phyloP scores from a whole-genome alignment of 1,284 basidiomycete genomes.

The Heterobasidion annosum region DNA sequence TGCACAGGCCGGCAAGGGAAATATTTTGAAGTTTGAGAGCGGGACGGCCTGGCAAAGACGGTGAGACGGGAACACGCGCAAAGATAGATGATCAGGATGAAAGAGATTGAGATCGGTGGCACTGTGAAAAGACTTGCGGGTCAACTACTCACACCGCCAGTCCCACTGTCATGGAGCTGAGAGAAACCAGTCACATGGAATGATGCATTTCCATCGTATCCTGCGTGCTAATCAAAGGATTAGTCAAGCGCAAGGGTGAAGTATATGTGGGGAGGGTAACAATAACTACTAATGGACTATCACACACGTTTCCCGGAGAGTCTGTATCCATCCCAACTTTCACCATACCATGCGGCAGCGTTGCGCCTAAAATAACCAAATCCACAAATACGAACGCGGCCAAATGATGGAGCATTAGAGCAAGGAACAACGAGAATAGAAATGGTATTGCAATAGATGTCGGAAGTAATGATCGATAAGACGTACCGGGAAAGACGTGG shows the following conservation, averaged over 20 bases:
- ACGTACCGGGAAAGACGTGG: constrained; percentile 51
- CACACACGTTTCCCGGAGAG: constrained; percentile 29
- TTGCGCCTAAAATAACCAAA: constrained; percentile 34
- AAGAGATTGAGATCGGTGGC: not conserved
- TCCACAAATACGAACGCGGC: not conserved
- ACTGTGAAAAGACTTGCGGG: not conserved
- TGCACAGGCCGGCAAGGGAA: constrained; percentile 40
- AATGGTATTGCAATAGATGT: too few relatives aligned
- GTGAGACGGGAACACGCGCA: not conserved
- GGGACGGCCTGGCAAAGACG: constrained; percentile 33
- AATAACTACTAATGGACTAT: not conserved
- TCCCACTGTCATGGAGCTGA: constrained; percentile 54
- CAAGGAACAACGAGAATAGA: not conserved
- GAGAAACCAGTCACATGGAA: constrained; percentile 54
- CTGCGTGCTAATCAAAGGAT: constrained; percentile 38
- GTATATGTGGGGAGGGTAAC: not conserved
- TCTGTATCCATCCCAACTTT: constrained; percentile 61
- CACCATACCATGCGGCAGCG: constrained; percentile 58
- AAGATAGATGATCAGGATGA: not conserved
- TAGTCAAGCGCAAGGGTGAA: not conserved
- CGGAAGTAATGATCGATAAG: not conserved
- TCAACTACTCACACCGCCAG: constrained; percentile 37
- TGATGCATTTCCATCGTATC: constrained; percentile 36
- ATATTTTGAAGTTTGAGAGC: constrained; percentile 55
- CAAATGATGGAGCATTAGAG: not conserved